Percentiles rank a stretch among this genome's conserved stretches.
These are phyloP conservation scores for Candida dubliniensis DNA, from an alignment of 1,139 yeast genomes.

Conservation along the genomic window DNA sequence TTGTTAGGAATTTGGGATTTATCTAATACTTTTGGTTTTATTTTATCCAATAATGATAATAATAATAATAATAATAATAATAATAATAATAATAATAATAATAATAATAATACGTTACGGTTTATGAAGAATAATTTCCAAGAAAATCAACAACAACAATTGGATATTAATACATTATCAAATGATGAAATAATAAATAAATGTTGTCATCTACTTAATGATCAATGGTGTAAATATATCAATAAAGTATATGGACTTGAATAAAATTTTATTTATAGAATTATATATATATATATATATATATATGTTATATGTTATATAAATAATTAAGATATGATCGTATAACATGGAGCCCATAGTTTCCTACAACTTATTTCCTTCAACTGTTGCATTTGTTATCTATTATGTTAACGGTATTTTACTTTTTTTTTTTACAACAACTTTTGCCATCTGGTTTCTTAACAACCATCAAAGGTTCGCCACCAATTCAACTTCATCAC, in stretches of 20 bases:
- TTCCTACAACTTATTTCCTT: too few relatives aligned
- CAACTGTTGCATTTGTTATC: too few relatives aligned
- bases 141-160: background rate
- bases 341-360: too few relatives aligned
- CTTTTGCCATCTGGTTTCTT: too few relatives aligned
- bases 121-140: background rate
- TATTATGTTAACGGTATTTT: too few relatives aligned
- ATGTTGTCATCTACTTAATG: slow-evolving; percentile 9
- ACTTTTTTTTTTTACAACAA: too few relatives aligned
- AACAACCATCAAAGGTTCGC: too few relatives aligned
- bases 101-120: slow-evolving; percentile 7
- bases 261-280: slow-evolving; percentile 5
- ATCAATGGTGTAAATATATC: slow-evolving; percentile 21
- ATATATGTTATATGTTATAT: background rate
- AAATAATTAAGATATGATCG: too few relatives aligned
- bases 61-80: too few relatives aligned
- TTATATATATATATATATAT: background rate
- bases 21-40: slow-evolving; percentile 20
- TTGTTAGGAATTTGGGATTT: slow-evolving; percentile 37
- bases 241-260: slow-evolving; percentile 29
- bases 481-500: too few relatives aligned
- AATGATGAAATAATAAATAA: slow-evolving; percentile 9
- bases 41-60: slow-evolving; percentile 13
- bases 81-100: too few relatives aligned
- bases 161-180: slow-evolving; percentile 4